Evolutionary conservation across 2,329 filamentous ascomycete genomes (phyloP).

Genomic region (Xylaria hypoxylon): DNA sequence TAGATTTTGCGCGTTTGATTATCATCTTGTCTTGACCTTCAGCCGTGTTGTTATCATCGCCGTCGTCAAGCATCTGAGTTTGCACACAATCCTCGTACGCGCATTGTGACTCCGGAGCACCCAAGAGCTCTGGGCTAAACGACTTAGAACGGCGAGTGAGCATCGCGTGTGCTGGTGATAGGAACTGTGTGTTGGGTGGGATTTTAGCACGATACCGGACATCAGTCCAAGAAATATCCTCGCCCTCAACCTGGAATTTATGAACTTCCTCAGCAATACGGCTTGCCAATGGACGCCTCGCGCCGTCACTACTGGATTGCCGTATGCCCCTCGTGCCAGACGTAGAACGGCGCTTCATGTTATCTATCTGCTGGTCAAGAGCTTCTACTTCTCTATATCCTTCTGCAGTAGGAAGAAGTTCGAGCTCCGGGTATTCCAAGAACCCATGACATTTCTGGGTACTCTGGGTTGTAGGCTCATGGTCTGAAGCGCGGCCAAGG

Average conservation of each 20-base stretch:
- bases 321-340: conserved; percentile 42
- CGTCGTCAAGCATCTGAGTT: conserved; percentile 47
- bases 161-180: conserved; percentile 30
- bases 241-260: conserved; percentile 39
- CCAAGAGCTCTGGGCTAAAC: conserved; percentile 31
- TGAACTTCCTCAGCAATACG: conserved; percentile 48
- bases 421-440: conserved; percentile 54
- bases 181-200: conserved; percentile 12
- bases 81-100: conserved; percentile 48
- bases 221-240: conserved; percentile 24
- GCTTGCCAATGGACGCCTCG: conserved; percentile 40
- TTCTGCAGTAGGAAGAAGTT: conserved; percentile 50
- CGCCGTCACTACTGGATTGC: conserved; percentile 34
- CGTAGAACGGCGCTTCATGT: conserved; percentile 52
- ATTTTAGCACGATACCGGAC: conserved; percentile 8
- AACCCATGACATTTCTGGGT: conserved; percentile 31
- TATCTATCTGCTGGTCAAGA: conserved; percentile 50
- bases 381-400: conserved; percentile 51
- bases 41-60: conserved; percentile 26
- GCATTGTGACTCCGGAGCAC: conserved; percentile 38
- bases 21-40: conserved; percentile 6
- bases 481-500: conserved; percentile 21
- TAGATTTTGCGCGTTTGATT: conserved; percentile 38
- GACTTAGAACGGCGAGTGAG: conserved; percentile 33
- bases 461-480: conserved; percentile 19